Evolutionary conservation across 1,139 yeast species (phyloP).

Genomic region (Candida anutae): DNA sequence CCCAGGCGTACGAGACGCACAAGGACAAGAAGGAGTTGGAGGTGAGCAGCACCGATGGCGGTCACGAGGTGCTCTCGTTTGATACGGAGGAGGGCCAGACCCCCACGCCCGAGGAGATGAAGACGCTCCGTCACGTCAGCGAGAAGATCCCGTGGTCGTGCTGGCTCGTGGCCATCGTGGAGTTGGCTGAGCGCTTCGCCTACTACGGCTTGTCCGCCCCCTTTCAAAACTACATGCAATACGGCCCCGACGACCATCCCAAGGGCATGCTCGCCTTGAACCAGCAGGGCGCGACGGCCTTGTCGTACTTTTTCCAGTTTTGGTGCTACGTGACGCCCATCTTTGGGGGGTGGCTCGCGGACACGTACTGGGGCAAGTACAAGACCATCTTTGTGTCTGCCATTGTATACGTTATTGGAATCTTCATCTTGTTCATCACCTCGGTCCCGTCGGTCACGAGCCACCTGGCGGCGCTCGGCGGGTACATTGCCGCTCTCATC

Average conservation of each 20-base stretch:
- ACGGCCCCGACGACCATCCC: slow-evolving; percentile 36
- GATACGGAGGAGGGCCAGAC: slow-evolving; percentile 13
- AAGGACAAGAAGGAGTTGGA: too few relatives aligned
- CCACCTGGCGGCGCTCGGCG: slow-evolving; percentile 40
- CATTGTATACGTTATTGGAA: slow-evolving; percentile 54
- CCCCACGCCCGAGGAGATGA: slow-evolving; percentile 34
- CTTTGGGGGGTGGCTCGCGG: slow-evolving; percentile 70
- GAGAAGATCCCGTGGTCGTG: slow-evolving; percentile 38
- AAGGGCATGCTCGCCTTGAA: slow-evolving; percentile 59
- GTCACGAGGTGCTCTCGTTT: too few relatives aligned
- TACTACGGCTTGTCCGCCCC: slow-evolving; percentile 75
- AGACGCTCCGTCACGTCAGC: slow-evolving; percentile 33
- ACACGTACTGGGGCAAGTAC: slow-evolving; percentile 66
- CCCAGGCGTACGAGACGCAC: too few relatives aligned
- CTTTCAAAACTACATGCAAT: slow-evolving; percentile 72
- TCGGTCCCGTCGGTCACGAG: slow-evolving; percentile 58
- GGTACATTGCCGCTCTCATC: slow-evolving; percentile 54
- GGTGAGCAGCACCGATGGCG: too few relatives aligned
- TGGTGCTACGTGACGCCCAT: slow-evolving; percentile 81
- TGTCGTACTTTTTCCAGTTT: slow-evolving; percentile 70
- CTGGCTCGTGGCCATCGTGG: slow-evolving; percentile 73
- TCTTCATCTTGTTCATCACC: slow-evolving; percentile 59
- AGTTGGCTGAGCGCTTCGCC: slow-evolving; percentile 78
- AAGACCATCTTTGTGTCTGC: slow-evolving; percentile 59
- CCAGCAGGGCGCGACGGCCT: slow-evolving; percentile 62